A percentile compares a stretch with the other conserved stretches of the same genome.
Evolutionary conservation across 768 basidiomycete species (phyloP).

Genomic region (Candolleomyces aberdarensis): DNA sequence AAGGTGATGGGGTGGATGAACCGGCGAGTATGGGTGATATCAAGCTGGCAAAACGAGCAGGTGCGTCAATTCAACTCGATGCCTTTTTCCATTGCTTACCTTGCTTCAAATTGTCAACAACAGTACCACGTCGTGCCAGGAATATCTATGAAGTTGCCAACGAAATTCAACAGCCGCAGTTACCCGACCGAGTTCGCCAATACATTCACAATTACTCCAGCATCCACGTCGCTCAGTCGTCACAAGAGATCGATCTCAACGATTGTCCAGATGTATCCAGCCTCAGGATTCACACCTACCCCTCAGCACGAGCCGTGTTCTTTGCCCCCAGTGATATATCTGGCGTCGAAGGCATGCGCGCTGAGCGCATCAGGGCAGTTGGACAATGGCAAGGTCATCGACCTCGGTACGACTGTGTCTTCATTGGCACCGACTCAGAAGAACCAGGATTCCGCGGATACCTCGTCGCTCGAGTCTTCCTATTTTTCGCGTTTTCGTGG

Average conservation of each 20-base stretch:
- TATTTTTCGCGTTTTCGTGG: neutral
- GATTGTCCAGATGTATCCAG: neutral
- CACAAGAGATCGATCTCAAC: neutral
- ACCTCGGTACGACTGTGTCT: neutral
- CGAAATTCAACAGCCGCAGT: too few relatives aligned
- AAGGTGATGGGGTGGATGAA: too few relatives aligned
- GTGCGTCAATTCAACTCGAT: too few relatives aligned
- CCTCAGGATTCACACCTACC: neutral
- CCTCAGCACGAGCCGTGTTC: neutral
- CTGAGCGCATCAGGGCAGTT: neutral
- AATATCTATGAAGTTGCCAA: too few relatives aligned
- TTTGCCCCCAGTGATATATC: neutral
- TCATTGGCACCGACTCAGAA: neutral
- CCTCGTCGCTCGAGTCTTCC: neutral
- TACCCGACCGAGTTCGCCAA: too few relatives aligned
- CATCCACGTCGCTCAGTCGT: slow-evolving; percentile 7
- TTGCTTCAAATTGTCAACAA: too few relatives aligned
- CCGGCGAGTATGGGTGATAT: too few relatives aligned
- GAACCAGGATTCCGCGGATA: neutral
- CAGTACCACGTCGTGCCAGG: too few relatives aligned
- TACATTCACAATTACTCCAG: too few relatives aligned
- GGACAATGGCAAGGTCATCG: neutral
- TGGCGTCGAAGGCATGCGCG: neutral
- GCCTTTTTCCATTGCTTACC: too few relatives aligned
- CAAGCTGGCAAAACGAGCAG: too few relatives aligned